Evolutionary conservation across 345 rosid genomes (phyloP), one percentile per base, ranked within the genome.

Genomic region (Combretum micranthum): DNA sequence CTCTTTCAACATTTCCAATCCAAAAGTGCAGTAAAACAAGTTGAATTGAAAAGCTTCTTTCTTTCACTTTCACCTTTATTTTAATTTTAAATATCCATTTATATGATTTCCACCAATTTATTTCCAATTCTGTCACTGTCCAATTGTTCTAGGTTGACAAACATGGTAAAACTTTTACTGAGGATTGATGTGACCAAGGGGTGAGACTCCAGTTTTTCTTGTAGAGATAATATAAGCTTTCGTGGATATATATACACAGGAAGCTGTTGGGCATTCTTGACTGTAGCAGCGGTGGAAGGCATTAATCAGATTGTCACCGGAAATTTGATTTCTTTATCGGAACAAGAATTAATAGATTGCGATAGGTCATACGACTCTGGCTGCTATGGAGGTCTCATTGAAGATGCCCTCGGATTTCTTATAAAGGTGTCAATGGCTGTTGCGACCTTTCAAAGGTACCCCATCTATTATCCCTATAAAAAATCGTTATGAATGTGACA

Each of bases 211-310:
- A 9, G 2, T 9, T 1, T 46, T 14, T 46, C 49, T 15, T 46
- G 19, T 17, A 46, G 49, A 12, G 5, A 14, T 46, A 46, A 46
- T 48, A 48, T 48, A 2, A n/a, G 13, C 17, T 18, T 21, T 37
- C 20, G 15, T 49, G 42, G 20, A 21, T 37, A n/a, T 46, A 5
- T 60, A 4, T 56, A 17, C 42, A 47, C 83, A 83, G 95, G 97
- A 66, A 91, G 98, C 63, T 91, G 98, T 65, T 87, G 98, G 98
- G 98, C 95, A 16, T 91, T 91, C 74, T 91, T 95, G 11, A 80
- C 96, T 0, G 76, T 90, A 1, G 91, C 97, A 12, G 89, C 94
- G 11, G 89, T 90, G 64, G 96, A 90, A 55, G 94, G 96, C 49
- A 77, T 90, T 20, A 85, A 87, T 69, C 78, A 85, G 73, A 87